Evolutionary conservation across 2,329 filamentous ascomycete species (phyloP), one percentile per base, ranked within the genome.

Genomic region (Aspergillus udagawae): DNA sequence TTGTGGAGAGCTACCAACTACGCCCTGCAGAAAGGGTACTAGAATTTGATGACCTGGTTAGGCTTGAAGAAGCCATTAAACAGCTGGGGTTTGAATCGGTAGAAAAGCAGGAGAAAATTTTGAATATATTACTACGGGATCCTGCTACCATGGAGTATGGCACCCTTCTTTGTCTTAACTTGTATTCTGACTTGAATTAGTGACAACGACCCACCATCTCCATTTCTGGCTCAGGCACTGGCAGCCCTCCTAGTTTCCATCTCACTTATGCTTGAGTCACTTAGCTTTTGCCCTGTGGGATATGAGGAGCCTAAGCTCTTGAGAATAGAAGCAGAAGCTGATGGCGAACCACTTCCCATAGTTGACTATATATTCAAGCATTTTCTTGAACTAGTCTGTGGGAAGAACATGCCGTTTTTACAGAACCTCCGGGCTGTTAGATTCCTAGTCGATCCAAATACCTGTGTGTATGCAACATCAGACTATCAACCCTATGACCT

Each of bases 401-500:
- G 2, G 35, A n/a, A 41, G 35, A 6, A 41, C 14, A 41, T 41
- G 35, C 35, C 35, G 35, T 41, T 41, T n/a, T 41, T 41, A 41
- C 35, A 41, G 35, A 41, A 41, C 35, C 35, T 41, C 14, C 35
- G 14, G n/a, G 35, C 35, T 41, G 35, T 41, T 6, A 41, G 14
- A n/a, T 41, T 41, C 35, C 35, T 41, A n/a, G 14, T n/a, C 35
- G 35, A 41, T 41, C 35, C 1, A 7, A 41, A 41, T n/a, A 41
- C 35, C 35, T n/a, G n/a, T 14, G 12, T 41, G 35, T 41, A 41
- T n/a, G 4, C 1, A 41, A n/a, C 35, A 7, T n/a, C 62, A 23
- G 29, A 55, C 3, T 53, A 53, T 17, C 27, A 35, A 17, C n/a
- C 25, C 21, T 53, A 53, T 32, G 52, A 53, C n/a, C n/a, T 53